Evolutionary conservation across 352 stramenopile species (phyloP).

Genomic region (Phytopythium chamaehyphon): DNA sequence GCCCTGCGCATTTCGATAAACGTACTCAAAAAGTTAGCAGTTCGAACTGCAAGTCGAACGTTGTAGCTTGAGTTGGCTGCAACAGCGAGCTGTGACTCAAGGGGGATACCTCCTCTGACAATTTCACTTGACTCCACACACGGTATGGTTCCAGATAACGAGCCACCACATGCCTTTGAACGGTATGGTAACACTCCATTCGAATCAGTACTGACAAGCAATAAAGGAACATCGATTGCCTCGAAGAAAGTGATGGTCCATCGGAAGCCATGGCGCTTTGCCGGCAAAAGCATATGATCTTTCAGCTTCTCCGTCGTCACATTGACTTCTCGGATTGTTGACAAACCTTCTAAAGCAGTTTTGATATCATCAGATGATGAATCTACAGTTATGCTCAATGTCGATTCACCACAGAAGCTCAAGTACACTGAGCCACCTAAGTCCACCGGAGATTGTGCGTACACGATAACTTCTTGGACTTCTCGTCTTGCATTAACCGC

Average conservation of each 20-base stretch:
- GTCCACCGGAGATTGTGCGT: constrained; percentile 51
- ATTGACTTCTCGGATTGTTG: constrained; percentile 43
- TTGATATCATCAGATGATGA: constrained; percentile 41
- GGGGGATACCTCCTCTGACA: constrained; percentile 29
- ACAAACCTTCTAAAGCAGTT: constrained; percentile 57
- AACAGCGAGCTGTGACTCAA: constrained; percentile 12
- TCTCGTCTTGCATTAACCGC: constrained; percentile 28
- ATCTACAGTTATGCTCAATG: constrained; percentile 33
- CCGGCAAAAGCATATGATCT: constrained; percentile 22
- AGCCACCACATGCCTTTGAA: constrained; percentile 46
- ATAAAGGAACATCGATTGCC: constrained; percentile 25
- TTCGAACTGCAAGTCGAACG: constrained; percentile 30
- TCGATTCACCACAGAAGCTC: constrained; percentile 63
- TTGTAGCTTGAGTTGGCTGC: constrained; percentile 33
- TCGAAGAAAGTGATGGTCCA: constrained; percentile 64
- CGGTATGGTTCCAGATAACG: constrained; percentile 48
- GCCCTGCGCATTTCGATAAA: constrained; percentile 14
- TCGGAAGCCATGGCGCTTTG: constrained; percentile 51
- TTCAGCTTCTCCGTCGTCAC: constrained; percentile 33
- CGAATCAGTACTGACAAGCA: constrained; percentile 46
- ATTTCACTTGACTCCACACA: constrained; percentile 38
- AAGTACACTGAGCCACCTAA: constrained; percentile 49
- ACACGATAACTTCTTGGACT: constrained; percentile 75
- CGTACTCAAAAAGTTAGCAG: constrained; percentile 29
- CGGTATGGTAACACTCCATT: constrained; percentile 25